Evolutionary conservation across 2,329 filamentous ascomycete genomes (phyloP), one percentile per base, ranked within the genome.

Genomic region (Aspergillus piperis): DNA sequence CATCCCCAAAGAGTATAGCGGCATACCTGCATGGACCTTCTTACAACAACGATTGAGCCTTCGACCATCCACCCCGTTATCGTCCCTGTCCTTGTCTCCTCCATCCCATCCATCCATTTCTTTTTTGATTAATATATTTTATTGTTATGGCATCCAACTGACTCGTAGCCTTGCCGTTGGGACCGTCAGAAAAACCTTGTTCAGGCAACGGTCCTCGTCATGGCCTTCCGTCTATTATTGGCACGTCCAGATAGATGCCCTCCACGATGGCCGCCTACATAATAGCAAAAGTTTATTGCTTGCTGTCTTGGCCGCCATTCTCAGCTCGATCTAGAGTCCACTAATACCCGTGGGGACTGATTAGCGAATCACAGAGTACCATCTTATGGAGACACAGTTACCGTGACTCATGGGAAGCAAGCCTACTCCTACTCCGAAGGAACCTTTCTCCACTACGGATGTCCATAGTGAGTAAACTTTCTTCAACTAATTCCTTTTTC

Each of bases 11-110:
- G 23, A 15, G 47, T 50, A 50, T 50, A 50, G 47, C 47, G 47
- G 47, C 47, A 50, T 50, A 50, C 47, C 47, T 50, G 47, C 25
- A 50, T 50, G 47, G 27, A 50, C 47, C 47, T 50, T 50, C 27
- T 50, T 50, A 17, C 47, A 50, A 50, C 47, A 50, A 50, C 47
- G 32, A 50, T 50, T 50, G 23, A 30, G 44, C 7, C 23, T 49
- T 49, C 13, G 23, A 25, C 44, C 44, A 49, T 17, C 23, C 44
- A 15, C 5, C 32, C 25, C 47, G 47, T 50, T 27, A 50, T 30
- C 47, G 23, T 50, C 25, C 47, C 25, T 30, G 47, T 50, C 47
- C 47, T 27, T 50, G 47, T 50, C 23, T 50, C 41, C 8, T 44
- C 17, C 17, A 13, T 44, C 41, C 41, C 41, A 21, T 11, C 41